Evolutionary conservation across 331 rosid genomes (phyloP).

Genomic region (Phaseolus coccineus): DNA sequence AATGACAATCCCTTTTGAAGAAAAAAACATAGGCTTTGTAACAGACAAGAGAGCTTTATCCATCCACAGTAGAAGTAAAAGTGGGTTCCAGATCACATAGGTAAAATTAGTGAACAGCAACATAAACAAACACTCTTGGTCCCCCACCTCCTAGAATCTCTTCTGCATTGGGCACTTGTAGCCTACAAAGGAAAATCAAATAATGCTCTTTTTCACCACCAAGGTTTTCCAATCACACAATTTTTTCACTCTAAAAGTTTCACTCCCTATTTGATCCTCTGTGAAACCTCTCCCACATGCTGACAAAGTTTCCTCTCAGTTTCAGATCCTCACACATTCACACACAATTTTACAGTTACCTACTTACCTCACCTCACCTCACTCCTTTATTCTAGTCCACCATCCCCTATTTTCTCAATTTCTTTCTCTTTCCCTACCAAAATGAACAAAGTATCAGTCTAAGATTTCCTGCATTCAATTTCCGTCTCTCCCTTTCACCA

Average conservation of each 20-base stretch:
- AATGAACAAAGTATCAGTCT: conserved; percentile 42
- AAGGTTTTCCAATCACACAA: conserved; percentile 25
- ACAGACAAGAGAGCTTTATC: conserved; percentile 48
- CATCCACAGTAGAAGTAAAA: conserved; percentile 47
- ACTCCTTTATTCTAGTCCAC: not conserved
- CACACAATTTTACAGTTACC: conserved; percentile 31
- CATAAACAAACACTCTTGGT: conserved; percentile 48
- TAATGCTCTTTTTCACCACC: conserved; percentile 45
- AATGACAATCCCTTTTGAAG: conserved; percentile 37
- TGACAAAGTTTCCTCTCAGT: conserved; percentile 48
- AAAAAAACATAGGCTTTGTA: conserved; percentile 35
- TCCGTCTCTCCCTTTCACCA: conserved; percentile 54
- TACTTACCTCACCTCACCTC: not conserved
- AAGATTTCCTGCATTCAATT: conserved; percentile 58
- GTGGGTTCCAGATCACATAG: conserved; percentile 51
- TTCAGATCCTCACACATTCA: conserved; percentile 10
- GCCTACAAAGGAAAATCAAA: conserved; percentile 41
- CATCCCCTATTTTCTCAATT: not conserved
- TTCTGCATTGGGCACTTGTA: conserved; percentile 50
- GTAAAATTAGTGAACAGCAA: conserved; percentile 39
- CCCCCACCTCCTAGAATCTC: conserved; percentile 47
- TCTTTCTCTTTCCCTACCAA: conserved; percentile 27
- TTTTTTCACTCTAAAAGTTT: conserved; percentile 39
- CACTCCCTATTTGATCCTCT: conserved; percentile 46
- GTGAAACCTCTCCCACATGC: conserved; percentile 31